phyloP scores from a whole-genome alignment of 2,329 filamentous ascomycete species.

The Penicillium sp. region DNA sequence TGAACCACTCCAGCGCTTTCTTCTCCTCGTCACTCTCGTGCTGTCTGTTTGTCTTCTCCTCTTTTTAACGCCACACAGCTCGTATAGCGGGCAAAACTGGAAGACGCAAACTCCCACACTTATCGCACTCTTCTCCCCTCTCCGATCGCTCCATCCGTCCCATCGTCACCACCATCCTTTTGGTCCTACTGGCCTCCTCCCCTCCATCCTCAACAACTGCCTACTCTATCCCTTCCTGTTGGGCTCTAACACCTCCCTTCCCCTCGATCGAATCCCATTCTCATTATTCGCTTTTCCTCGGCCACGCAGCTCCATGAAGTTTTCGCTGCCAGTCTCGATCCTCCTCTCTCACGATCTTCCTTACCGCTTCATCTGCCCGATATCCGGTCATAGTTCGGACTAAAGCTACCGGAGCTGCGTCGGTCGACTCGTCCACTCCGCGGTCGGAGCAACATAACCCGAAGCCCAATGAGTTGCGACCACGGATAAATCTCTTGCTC shows the following conservation, averaged over 20 bases:
- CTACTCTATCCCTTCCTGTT: constrained; percentile 23
- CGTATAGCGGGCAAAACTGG: neutral
- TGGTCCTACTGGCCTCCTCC: constrained; percentile 4
- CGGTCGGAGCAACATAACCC: constrained; percentile 9
- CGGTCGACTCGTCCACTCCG: neutral
- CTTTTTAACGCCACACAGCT: neutral
- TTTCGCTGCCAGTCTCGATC: constrained; percentile 13
- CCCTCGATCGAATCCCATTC: neutral
- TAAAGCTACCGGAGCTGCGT: constrained; percentile 9
- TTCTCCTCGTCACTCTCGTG: neutral
- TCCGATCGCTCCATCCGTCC: neutral
- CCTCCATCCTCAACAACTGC: constrained; percentile 2
- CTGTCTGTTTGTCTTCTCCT: neutral
- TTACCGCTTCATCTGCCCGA: constrained; percentile 19
- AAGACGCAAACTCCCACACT: neutral
- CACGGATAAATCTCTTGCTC: constrained; percentile 41
- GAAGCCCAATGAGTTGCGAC: constrained; percentile 40
- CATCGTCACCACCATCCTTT: constrained; percentile 6
- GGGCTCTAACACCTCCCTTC: constrained; percentile 23
- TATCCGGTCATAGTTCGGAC: constrained; percentile 4
- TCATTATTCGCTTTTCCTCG: neutral
- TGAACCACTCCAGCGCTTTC: neutral
- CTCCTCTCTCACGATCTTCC: constrained; percentile 18
- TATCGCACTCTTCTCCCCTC: neutral
- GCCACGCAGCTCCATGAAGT: constrained; percentile 23